Evolutionary conservation across 2,329 filamentous ascomycete genomes (phyloP).

Genomic region (Ascochyta viciae-villosae): DNA sequence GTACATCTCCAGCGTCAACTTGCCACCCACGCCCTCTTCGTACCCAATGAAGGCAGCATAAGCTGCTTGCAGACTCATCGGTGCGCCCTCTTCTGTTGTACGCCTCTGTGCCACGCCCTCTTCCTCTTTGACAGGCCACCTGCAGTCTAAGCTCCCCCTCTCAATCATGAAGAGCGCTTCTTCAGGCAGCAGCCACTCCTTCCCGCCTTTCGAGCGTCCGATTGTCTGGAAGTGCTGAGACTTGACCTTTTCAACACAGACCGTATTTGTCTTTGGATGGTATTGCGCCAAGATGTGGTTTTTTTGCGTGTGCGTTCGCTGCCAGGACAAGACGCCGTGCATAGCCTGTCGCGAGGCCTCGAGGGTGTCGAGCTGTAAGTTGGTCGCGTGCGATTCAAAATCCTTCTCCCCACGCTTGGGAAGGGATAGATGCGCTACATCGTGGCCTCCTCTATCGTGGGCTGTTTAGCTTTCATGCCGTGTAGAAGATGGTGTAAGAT

Average conservation of each 20-base stretch:
- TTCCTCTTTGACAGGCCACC: conserved; percentile 69
- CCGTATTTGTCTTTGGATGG: conserved; percentile 67
- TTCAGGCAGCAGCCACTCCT: conserved; percentile 86
- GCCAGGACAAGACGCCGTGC: conserved; percentile 83
- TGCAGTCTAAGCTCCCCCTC: conserved; percentile 83
- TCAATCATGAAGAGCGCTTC: conserved; percentile 91
- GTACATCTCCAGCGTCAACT: conserved; percentile 76
- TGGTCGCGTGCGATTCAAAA: conserved; percentile 91
- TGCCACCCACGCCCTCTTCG: conserved; percentile 60
- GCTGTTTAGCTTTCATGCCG: neutral
- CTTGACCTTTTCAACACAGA: conserved; percentile 72
- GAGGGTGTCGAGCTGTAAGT: conserved; percentile 77
- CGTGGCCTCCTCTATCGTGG: conserved; percentile 22
- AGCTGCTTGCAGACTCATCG: conserved; percentile 88
- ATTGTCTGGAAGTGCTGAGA: conserved; percentile 78
- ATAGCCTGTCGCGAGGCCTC: conserved; percentile 85
- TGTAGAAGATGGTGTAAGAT: conserved; percentile 1
- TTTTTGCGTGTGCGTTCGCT: conserved; percentile 74
- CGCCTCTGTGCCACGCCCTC: conserved; percentile 35
- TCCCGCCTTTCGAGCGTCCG: conserved; percentile 62
- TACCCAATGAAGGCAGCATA: conserved; percentile 84
- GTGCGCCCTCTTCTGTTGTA: conserved; percentile 67
- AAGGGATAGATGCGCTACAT: conserved; percentile 59
- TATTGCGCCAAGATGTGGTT: conserved; percentile 75
- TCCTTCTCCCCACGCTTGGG: conserved; percentile 96